Evolutionary conservation across 2,329 filamentous ascomycete species (phyloP).

Genomic region (Didymella keratinophila): DNA sequence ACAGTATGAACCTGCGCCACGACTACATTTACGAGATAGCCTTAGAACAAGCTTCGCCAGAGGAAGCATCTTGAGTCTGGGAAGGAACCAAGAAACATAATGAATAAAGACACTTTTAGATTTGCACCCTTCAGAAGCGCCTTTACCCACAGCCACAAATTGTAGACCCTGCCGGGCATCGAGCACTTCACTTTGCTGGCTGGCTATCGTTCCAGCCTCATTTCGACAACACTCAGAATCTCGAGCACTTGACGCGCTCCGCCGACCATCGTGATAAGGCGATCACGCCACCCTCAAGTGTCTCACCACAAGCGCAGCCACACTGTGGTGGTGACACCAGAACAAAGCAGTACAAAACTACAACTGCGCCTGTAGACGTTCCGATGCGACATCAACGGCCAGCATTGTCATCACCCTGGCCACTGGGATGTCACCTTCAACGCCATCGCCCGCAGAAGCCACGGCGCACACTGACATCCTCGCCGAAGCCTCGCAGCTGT

Average conservation of each 20-base stretch:
- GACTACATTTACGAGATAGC: slow-evolving; percentile 32
- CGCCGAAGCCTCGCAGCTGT: background rate
- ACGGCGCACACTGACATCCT: background rate
- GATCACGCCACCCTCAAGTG: slow-evolving; percentile 8
- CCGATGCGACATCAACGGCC: background rate
- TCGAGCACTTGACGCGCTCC: background rate
- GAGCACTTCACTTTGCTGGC: background rate
- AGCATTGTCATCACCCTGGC: background rate
- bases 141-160: background rate
- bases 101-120: background rate
- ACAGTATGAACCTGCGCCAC: slow-evolving; percentile 28
- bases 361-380: background rate
- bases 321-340: background rate
- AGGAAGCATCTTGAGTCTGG: slow-evolving; percentile 29
- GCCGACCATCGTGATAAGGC: background rate
- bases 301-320: slow-evolving; percentile 7
- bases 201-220: background rate
- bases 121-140: background rate
- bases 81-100: slow-evolving; percentile 14
- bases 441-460: background rate
- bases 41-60: slow-evolving; percentile 32
- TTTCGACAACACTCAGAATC: background rate
- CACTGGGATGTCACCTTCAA: background rate
- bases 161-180: background rate
- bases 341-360: background rate